A percentile compares a stretch with the other conserved stretches of the same genome.
Evolutionary conservation across 805 yeast species (phyloP).

Genomic region (Lipomyces lipofer): DNA sequence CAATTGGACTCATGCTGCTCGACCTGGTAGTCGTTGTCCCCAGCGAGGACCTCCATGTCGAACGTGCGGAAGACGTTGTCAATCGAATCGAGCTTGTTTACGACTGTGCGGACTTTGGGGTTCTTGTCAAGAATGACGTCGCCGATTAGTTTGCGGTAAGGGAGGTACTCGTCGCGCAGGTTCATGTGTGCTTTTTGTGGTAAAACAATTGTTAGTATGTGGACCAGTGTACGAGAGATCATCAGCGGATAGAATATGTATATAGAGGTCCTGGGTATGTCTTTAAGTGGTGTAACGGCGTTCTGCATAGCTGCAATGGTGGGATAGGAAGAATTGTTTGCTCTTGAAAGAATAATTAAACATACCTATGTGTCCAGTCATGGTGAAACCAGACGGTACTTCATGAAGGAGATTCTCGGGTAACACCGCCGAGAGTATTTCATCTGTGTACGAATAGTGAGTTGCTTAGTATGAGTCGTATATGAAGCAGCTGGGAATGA

Average conservation of each 20-base stretch:
- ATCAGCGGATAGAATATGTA: not conserved
- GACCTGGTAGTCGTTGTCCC: constrained; percentile 71
- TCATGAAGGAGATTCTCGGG: constrained; percentile 72
- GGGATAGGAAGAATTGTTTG: not conserved
- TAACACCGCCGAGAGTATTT: constrained; percentile 70
- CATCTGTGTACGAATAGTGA: no score
- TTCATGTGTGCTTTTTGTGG: constrained; percentile 81
- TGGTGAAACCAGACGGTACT: constrained; percentile 86
- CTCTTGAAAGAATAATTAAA: not conserved
- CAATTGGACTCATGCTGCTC: constrained; percentile 79
- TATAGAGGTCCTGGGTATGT: not conserved
- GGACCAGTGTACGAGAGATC: no score
- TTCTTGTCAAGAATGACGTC: constrained; percentile 88
- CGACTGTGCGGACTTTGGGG: constrained; percentile 79
- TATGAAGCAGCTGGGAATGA: no score
- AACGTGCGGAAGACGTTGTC: constrained; percentile 89
- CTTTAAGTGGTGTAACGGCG: not conserved
- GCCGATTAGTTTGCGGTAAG: constrained; percentile 79
- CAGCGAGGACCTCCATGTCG: constrained; percentile 91
- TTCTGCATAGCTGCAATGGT: not conserved
- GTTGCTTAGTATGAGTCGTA: no score
- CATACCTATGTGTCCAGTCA: constrained; percentile 76
- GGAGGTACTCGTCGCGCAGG: constrained; percentile 77
- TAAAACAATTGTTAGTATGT: not conserved
- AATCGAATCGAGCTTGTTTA: constrained; percentile 84